A percentile compares a stretch with the other conserved stretches of the same genome.
These are phyloP conservation scores for Rhynchosporium agropyri DNA, from an alignment of 2,329 filamentous ascomycete genomes.

Conservation along the genomic window DNA sequence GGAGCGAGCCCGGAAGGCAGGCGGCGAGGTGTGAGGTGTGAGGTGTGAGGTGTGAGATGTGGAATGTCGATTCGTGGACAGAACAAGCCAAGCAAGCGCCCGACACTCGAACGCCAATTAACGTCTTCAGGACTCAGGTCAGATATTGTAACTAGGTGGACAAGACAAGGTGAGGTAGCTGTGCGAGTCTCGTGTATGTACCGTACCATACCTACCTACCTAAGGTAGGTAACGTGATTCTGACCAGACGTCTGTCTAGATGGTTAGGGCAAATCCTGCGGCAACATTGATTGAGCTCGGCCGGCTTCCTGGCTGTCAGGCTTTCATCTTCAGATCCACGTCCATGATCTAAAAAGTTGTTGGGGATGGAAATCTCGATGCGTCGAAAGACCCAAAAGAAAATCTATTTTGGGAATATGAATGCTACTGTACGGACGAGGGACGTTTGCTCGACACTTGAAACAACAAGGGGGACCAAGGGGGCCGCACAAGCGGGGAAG, in stretches of 20 bases:
- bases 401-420: slow-evolving; percentile 24
- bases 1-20: neutral
- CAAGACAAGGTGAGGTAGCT: neutral
- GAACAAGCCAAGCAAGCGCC: slow-evolving; percentile 23
- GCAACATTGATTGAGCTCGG: slow-evolving; percentile 10
- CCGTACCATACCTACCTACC: neutral
- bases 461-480: slow-evolving; percentile 18
- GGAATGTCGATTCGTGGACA: slow-evolving; percentile 10
- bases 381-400: slow-evolving; percentile 10
- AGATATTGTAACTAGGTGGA: neutral
- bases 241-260: neutral
- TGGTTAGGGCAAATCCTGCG: neutral
- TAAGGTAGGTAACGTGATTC: neutral
- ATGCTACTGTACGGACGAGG: neutral
- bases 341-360: neutral
- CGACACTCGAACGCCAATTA: slow-evolving; percentile 30
- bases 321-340: too few relatives aligned
- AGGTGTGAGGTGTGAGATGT: neutral
- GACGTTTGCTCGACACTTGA: slow-evolving; percentile 14
- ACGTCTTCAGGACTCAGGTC: slow-evolving; percentile 16
- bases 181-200: neutral
- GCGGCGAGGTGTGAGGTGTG: neutral
- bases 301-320: neutral
- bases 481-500: slow-evolving; percentile 8
- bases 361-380: slow-evolving; percentile 1